Percentiles rank a stretch among this genome's conserved stretches.
Conservation (phyloP, 2,329 filamentous ascomycete species). For the Drechslera avenae region DNA sequence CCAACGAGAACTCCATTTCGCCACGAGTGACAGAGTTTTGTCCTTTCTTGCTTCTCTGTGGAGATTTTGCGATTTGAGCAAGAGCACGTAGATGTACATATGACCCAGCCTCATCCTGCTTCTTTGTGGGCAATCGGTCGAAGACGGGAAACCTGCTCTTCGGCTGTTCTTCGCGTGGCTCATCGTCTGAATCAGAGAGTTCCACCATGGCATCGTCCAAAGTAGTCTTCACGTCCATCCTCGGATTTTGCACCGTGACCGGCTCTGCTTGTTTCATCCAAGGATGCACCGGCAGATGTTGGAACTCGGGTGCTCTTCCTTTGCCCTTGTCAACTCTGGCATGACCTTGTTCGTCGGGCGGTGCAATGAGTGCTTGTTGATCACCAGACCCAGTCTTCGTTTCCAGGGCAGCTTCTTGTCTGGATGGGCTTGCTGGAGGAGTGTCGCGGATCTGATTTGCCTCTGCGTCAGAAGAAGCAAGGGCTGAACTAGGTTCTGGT, state of each 20-base stretch:
- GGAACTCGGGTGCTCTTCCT: conserved; percentile 57
- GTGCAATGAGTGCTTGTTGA: conserved; percentile 7
- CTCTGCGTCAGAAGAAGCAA: conserved; percentile 68
- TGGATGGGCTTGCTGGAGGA: conserved; percentile 54
- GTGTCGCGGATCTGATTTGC: conserved; percentile 42
- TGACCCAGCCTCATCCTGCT: conserved; percentile 66
- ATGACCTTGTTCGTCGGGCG: background rate
- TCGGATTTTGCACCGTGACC: conserved; percentile 21
- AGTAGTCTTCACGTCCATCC: conserved; percentile 9
- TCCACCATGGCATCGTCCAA: conserved; percentile 30
- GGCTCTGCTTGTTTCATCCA: conserved; percentile 21
- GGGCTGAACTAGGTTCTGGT: conserved; percentile 49
- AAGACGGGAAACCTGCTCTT: conserved; percentile 61
- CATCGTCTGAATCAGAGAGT: conserved; percentile 61
- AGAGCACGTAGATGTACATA: conserved; percentile 73
- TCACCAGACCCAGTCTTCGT: conserved; percentile 4
- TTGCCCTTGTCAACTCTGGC: conserved; percentile 63
- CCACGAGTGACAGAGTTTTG: conserved; percentile 67
- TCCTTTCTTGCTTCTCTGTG: conserved; percentile 52
- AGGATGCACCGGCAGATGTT: conserved; percentile 40
- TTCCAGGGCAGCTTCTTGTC: conserved; percentile 17
- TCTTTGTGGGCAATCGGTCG: conserved; percentile 68
- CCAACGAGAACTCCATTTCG: conserved; percentile 71
- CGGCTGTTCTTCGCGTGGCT: conserved; percentile 65
- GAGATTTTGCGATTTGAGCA: conserved; percentile 71